Conservation (phyloP, 495 filamentous ascomycete genomes). For the Daldinia loculata region DNA sequence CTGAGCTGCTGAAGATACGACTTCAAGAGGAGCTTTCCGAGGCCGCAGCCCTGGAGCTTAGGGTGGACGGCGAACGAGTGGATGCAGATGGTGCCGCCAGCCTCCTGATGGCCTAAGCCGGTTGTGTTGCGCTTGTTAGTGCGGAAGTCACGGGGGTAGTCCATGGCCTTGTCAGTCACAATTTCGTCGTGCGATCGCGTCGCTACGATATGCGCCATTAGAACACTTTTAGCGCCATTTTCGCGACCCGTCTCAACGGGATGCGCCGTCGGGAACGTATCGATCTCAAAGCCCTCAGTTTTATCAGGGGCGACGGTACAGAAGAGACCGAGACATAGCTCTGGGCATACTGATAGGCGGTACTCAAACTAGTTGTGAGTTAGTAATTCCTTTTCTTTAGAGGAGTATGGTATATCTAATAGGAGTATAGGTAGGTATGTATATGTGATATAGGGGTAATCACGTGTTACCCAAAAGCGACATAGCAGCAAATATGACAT, state of each 20-base stretch:
- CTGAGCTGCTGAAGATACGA: slow-evolving; percentile 74
- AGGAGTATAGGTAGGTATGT: neutral
- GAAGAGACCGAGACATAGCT: slow-evolving; percentile 83
- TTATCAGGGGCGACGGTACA: slow-evolving; percentile 63
- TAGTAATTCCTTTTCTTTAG: neutral
- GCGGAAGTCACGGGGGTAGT: slow-evolving; percentile 71
- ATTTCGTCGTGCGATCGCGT: slow-evolving; percentile 67
- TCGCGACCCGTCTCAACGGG: slow-evolving; percentile 58
- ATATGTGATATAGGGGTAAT: neutral
- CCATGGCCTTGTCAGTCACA: slow-evolving; percentile 83
- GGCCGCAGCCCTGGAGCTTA: slow-evolving; percentile 73
- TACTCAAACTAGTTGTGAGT: slow-evolving; percentile 72
- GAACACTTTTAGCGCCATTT: slow-evolving; percentile 62
- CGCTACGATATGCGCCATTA: slow-evolving; percentile 85
- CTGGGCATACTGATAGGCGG: slow-evolving; percentile 78
- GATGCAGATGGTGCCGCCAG: slow-evolving; percentile 76
- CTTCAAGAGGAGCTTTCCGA: slow-evolving; percentile 80
- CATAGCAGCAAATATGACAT: neutral
- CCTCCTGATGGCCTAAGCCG: slow-evolving; percentile 68
- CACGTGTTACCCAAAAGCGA: neutral
- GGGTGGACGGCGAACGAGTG: slow-evolving; percentile 85
- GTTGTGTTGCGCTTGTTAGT: slow-evolving; percentile 43
- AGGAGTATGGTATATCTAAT: neutral
- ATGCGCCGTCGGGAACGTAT: slow-evolving; percentile 57
- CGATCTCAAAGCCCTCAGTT: slow-evolving; percentile 55